These are phyloP conservation scores for Tylopilus vinaceipallidus DNA, from an alignment of 768 basidiomycete species.

Conservation along the genomic window DNA sequence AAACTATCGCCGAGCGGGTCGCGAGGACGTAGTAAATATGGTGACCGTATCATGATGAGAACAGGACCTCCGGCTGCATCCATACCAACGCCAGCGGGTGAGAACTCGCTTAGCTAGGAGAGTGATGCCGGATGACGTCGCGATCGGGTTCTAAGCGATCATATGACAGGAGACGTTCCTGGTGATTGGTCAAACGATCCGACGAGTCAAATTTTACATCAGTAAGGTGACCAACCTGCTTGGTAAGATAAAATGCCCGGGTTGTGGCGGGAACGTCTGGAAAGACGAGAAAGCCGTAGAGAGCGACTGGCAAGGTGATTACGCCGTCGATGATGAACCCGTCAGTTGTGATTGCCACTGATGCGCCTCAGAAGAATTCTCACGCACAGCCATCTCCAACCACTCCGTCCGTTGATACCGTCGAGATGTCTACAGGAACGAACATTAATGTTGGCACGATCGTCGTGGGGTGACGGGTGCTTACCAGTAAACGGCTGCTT, in stretches of 20 bases:
- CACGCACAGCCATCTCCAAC: slow-evolving; percentile 64
- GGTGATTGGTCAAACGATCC: background rate
- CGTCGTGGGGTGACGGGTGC: slow-evolving; percentile 7
- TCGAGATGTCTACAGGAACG: slow-evolving; percentile 42
- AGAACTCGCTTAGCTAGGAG: slow-evolving; percentile 49
- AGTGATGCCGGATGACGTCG: slow-evolving; percentile 42
- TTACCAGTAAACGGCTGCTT: slow-evolving; percentile 60
- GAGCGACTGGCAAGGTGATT: slow-evolving; percentile 69
- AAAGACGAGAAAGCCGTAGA: slow-evolving; percentile 71
- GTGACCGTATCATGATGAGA: background rate
- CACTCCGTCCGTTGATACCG: slow-evolving; percentile 51
- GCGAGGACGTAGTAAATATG: background rate
- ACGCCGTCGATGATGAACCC: slow-evolving; percentile 69
- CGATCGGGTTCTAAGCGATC: slow-evolving; percentile 43
- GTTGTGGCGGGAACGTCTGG: slow-evolving; percentile 69
- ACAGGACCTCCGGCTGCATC: slow-evolving; percentile 58
- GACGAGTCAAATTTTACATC: background rate
- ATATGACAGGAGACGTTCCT: slow-evolving; percentile 57
- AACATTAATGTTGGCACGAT: background rate
- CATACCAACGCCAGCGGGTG: slow-evolving; percentile 66
- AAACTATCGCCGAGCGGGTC: slow-evolving; percentile 41
- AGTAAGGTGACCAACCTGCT: slow-evolving; percentile 42
- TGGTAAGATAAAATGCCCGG: slow-evolving; percentile 58
- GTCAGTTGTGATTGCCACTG: slow-evolving; percentile 1
- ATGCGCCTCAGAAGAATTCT: background rate